Evolutionary conservation across 257 asterid species (phyloP).

Genomic region (Solanum lignicaule): DNA sequence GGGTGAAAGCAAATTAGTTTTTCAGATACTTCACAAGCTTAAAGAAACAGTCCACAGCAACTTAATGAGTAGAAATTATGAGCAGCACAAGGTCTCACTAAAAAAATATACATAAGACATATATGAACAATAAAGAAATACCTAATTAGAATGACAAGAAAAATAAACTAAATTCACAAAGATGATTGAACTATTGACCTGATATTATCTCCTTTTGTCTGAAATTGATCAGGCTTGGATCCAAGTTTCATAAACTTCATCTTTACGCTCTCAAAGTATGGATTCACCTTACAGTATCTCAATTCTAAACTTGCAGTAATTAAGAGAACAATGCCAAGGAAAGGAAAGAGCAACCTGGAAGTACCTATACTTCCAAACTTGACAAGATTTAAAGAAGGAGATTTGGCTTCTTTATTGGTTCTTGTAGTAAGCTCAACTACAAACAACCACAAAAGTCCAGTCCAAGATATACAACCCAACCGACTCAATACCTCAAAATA

Average conservation of each 20-base stretch:
- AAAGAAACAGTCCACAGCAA: neutral
- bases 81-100: neutral
- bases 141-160: neutral
- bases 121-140: neutral
- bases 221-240: constrained; percentile 83
- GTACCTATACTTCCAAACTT: neutral
- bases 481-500: constrained; percentile 5
- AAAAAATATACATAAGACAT: neutral
- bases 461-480: constrained; percentile 4
- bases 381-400: neutral
- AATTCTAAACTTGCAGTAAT: neutral
- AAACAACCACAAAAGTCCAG: constrained; percentile 8
- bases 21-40: neutral
- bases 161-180: neutral
- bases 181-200: constrained; percentile 37
- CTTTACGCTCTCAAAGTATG: neutral
- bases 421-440: constrained; percentile 14
- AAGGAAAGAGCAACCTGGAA: neutral
- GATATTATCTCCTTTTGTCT: constrained; percentile 62
- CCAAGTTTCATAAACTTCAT: constrained; percentile 99
- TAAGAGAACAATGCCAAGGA: neutral
- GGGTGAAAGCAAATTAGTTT: neutral
- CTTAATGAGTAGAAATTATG: neutral
- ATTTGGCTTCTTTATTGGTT: constrained; percentile 7
- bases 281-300: constrained; percentile 1